Evolutionary conservation across 2,329 filamentous ascomycete species (phyloP), one percentile per base, ranked within the genome.

Genomic region (Cryphonectria japonica): DNA sequence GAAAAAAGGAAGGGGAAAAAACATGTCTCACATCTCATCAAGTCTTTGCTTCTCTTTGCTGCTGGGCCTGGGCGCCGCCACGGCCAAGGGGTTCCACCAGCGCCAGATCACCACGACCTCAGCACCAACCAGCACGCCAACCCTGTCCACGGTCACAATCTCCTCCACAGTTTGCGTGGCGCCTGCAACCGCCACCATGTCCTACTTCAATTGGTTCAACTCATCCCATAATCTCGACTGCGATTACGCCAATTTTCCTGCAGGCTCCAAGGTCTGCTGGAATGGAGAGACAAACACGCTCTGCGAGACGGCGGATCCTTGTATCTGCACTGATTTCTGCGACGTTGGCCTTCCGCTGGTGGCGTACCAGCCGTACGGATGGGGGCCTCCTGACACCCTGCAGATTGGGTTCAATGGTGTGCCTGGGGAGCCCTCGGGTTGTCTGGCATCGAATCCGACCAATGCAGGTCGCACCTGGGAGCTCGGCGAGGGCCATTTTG

Each of bases 141-240:
- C 34, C 60, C 34, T 62, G 34, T 39, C 37, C 19, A 41, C 32
- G 9, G 34, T 26, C 34, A 39, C 32, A 8, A 62, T 62, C 34
- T 62, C 60, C 16, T n/a, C 34, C 60, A 62, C 37, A 2, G 37
- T 41, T n/a, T 71, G 69, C 61, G 63, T 39, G 7, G 60, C 67
- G 8, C 37, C 69, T 1, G 60, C 54, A 13, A 69, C 32, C 16
- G 29, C 60, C 19, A 71, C 34, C 39, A 71, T 71, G 41, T 64
- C 69, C 32, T 66, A 66, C 4, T 69, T 71, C 52, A 26, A 29
- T 16, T 71, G 69, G 69, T 66, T 71, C 66, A 71, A 69, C 66
- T 71, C 69, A 13, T 68, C 69, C 6, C 66, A 69, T 41, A 71
- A 71, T 13, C 32, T 71, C 26, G 69, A 71, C 66, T 71, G 69